Evolutionary conservation across 2,329 filamentous ascomycete species (phyloP).

Genomic region (Colletotrichum camelliae): DNA sequence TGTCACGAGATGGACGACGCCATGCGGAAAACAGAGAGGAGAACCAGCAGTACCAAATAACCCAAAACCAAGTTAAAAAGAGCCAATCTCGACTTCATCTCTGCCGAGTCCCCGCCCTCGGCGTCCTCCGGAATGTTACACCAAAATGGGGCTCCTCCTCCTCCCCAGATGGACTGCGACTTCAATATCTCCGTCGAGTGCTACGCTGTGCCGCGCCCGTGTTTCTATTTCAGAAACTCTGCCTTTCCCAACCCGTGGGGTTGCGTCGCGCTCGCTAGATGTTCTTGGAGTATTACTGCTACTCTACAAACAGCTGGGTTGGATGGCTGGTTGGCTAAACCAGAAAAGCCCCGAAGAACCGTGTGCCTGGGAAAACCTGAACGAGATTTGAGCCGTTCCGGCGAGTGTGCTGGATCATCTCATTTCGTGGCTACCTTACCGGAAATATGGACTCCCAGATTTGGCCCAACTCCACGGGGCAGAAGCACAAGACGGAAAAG

Average conservation of each 20-base stretch:
- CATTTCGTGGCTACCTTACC: neutral
- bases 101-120: neutral
- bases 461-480: neutral
- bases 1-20: neutral
- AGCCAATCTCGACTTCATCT: conserved; percentile 13
- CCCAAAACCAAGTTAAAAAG: neutral
- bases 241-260: neutral
- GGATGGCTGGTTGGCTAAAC: neutral
- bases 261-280: neutral
- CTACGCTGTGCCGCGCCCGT: neutral
- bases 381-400: neutral
- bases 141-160: neutral
- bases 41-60: neutral
- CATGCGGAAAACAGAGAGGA: too few relatives aligned
- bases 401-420: neutral
- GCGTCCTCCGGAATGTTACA: conserved; percentile 2
- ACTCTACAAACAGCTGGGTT: neutral
- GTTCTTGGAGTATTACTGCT: neutral
- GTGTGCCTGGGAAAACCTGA: neutral
- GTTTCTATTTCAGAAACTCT: neutral
- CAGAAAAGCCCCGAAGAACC: neutral
- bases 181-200: neutral
- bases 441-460: neutral
- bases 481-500: neutral
- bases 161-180: neutral